These are phyloP conservation scores for Meyerozyma sp. DNA, from an alignment of 1,139 yeast species.

Conservation along the genomic window DNA sequence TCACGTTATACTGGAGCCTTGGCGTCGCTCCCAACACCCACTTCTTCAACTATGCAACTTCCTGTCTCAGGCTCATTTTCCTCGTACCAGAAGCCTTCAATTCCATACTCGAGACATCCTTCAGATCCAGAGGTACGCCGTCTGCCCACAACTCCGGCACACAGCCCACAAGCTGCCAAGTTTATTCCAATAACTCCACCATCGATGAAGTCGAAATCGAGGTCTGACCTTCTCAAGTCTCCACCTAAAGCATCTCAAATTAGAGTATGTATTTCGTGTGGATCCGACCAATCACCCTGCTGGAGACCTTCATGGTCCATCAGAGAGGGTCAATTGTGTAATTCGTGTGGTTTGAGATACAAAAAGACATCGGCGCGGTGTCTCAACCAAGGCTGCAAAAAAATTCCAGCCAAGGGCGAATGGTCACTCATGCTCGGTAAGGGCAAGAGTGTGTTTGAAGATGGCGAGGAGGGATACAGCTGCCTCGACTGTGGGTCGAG, in stretches of 20 bases:
- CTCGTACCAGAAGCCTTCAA: background rate
- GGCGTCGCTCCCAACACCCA: constrained; percentile 1
- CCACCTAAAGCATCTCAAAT: constrained; percentile 32
- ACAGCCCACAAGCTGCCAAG: constrained; percentile 13
- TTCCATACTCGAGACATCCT: background rate
- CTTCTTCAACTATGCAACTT: background rate
- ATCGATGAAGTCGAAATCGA: constrained; percentile 26
- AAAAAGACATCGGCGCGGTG: constrained; percentile 94
- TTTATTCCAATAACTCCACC: constrained; percentile 45
- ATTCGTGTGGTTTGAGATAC: constrained; percentile 91
- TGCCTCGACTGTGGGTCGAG: constrained; percentile 66
- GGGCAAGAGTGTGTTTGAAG: constrained; percentile 43
- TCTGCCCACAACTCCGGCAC: constrained; percentile 2
- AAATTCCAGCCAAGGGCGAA: constrained; percentile 95
- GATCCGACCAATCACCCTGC: constrained; percentile 89
- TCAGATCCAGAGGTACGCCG: constrained; percentile 3
- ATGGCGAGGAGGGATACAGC: constrained; percentile 43
- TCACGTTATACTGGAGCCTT: background rate
- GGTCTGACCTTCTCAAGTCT: constrained; percentile 28
- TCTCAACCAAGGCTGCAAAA: constrained; percentile 64
- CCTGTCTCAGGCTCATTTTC: background rate
- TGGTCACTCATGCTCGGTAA: constrained; percentile 82
- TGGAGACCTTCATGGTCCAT: constrained; percentile 98
- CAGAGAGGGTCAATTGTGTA: constrained; percentile 87
- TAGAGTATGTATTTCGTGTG: constrained; percentile 84